Conservation (phyloP, 352 stramenopile species). For the Pythium rhizo-oryzae region DNA sequence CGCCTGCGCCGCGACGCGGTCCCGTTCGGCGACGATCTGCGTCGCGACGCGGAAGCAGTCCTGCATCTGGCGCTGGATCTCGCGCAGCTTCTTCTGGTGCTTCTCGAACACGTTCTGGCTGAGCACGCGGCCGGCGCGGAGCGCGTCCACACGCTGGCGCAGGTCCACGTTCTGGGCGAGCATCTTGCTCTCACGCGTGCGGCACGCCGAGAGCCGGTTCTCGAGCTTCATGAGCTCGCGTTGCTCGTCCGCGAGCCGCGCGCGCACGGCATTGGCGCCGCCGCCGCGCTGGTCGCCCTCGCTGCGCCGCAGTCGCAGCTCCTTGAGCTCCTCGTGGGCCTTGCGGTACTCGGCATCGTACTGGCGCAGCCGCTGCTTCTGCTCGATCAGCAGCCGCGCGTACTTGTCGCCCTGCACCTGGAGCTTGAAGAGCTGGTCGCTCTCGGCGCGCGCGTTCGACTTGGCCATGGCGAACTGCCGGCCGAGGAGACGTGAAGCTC, state of each 20-base stretch:
- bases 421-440: constrained; percentile 83
- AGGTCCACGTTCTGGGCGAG: constrained; percentile 58
- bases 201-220: constrained; percentile 73
- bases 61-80: constrained; percentile 82
- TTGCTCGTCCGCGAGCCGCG: constrained; percentile 73
- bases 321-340: constrained; percentile 65
- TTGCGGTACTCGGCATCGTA: constrained; percentile 76
- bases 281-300: constrained; percentile 75
- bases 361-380: constrained; percentile 71
- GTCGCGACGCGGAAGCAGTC: constrained; percentile 70
- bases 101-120: constrained; percentile 83
- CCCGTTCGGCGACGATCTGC: constrained; percentile 69
- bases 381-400: constrained; percentile 60
- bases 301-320: constrained; percentile 62
- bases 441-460: constrained; percentile 67
- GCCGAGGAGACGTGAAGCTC: no score
- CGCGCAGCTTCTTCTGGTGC: constrained; percentile 71
- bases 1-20: constrained; percentile 67
- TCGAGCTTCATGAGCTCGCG: constrained; percentile 81
- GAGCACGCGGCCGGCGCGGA: constrained; percentile 63
- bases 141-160: constrained; percentile 52
- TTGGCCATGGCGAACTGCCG: constrained; percentile 67
- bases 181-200: constrained; percentile 80
- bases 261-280: constrained; percentile 67
- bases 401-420: constrained; percentile 85